Evolutionary conservation across 2,329 filamentous ascomycete genomes (phyloP), one percentile per base, ranked within the genome.

Genomic region (Nannizziopsis arthrosporioides): DNA sequence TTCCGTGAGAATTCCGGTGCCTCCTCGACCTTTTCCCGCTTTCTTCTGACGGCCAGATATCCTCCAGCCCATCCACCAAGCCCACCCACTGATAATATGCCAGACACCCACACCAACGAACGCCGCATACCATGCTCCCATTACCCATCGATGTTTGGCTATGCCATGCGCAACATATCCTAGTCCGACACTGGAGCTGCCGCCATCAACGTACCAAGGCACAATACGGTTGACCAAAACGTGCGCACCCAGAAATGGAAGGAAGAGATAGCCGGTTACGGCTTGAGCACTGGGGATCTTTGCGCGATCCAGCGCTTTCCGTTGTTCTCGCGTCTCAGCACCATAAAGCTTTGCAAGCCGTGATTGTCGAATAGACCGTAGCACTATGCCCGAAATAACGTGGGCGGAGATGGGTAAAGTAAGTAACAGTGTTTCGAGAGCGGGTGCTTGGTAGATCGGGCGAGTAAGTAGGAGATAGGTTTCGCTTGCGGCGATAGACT

Each of bases 401-500:
- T 96, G 90, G 2, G 81, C 76, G 50, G 81, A 63, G 17, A 94
- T 71, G 1, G 90, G 88, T 1, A 87, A 65, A 38, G 75, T 80
- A 51, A 96, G 78, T 52, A 96, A 74, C 15, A 93, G 69, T 2
- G 87, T 85, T 62, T 95, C 89, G 44, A 84, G 74, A 12, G 85
- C 70, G 1, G 82, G 75, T 1, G 86, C 89, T 66, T 95, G 90
- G 71, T 96, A 96, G 64, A 92, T 81, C 42, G 93, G 89, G 52
- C 90, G 80, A 22, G 88, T 89, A 64, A 94, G 85, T 54, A 96
- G 82, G 42, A 96, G 80, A 66, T 88, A 94, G 43, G 80, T 81
- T 62, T 95, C 89, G 51, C 84, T 84, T 45, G 80, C 76, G 7
- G 82, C 70, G 5, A 92, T 77, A 40, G 84, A 86, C 49, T 74